These are phyloP conservation scores for Neocallimastix lanati DNA, from an alignment of 192 early-diverging fungal genomes.

Conservation along the genomic window DNA sequence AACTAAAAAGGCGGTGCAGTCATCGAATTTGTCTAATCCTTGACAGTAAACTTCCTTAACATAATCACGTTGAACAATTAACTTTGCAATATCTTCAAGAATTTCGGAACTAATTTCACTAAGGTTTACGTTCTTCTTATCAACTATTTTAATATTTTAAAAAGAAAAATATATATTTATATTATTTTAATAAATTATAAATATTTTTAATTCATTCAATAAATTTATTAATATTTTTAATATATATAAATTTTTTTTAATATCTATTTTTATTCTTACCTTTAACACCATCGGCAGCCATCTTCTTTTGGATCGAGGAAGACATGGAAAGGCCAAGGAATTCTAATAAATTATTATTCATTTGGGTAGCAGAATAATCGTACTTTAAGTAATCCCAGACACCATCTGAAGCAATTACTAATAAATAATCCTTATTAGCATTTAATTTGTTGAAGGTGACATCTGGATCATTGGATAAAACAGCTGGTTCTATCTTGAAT, in stretches of 20 bases:
- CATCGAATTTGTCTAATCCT: neutral
- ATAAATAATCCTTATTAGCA: conserved; percentile 10
- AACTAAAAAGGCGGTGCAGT: neutral
- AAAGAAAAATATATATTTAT: no score
- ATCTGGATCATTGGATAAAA: conserved; percentile 24
- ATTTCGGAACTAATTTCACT: neutral
- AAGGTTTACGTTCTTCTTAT: neutral
- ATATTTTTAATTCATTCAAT: no score
- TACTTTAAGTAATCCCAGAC: conserved; percentile 36
- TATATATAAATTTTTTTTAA: neutral
- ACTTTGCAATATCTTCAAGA: neutral
- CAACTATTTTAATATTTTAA: neutral
- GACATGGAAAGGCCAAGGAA: neutral
- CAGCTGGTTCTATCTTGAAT: conserved; percentile 38
- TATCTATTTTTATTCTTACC: neutral
- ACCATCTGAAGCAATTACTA: conserved; percentile 34
- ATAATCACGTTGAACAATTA: neutral
- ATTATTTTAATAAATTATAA: no score
- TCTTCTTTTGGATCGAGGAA: neutral
- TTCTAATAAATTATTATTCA: neutral
- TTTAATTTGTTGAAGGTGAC: conserved; percentile 22
- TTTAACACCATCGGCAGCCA: neutral
- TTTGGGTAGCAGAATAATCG: neutral
- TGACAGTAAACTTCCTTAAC: neutral
- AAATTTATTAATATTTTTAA: no score